Conservation (phyloP, 306 rosid genomes). For the Begonia loranthoides region DNA sequence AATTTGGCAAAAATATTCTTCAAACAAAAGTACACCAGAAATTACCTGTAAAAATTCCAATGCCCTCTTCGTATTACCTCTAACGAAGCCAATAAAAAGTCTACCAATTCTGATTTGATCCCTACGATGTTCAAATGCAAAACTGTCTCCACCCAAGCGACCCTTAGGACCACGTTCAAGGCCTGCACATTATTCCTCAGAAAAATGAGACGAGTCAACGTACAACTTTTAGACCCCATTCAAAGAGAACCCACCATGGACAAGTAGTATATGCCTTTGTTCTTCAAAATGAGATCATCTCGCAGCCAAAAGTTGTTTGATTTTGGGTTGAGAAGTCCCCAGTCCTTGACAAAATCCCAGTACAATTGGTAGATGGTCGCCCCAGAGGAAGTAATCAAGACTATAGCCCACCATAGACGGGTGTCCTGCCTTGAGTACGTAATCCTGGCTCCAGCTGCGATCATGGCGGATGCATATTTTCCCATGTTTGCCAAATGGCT, state of each 20-base stretch:
- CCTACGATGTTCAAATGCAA: constrained; percentile 26
- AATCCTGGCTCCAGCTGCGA: constrained; percentile 84
- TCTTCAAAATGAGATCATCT: constrained; percentile 69
- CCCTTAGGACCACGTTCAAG: constrained; percentile 58
- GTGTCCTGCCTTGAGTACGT: constrained; percentile 32
- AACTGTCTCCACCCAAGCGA: constrained; percentile 71
- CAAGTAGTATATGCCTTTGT: constrained; percentile 47
- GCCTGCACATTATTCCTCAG: constrained; percentile 29
- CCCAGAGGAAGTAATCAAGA: constrained; percentile 50
- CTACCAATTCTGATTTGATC: constrained; percentile 27
- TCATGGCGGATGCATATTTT: constrained; percentile 95
- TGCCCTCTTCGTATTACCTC: constrained; percentile 94
- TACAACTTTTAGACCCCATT: no score
- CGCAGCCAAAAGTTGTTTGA: constrained; percentile 73
- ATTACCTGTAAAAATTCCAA: constrained; percentile 94
- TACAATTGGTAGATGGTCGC: constrained; percentile 80
- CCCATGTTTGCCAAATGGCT: constrained; percentile 88
- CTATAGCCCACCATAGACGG: constrained; percentile 42
- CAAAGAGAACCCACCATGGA: constrained; percentile 42
- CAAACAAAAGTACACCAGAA: background rate
- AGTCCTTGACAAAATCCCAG: constrained; percentile 91
- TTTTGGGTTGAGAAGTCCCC: constrained; percentile 67
- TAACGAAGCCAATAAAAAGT: constrained; percentile 60
- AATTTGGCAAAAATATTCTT: background rate
- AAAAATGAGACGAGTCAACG: no score